Percentiles rank a stretch among this genome's conserved stretches.
Evolutionary conservation across 2,329 filamentous ascomycete genomes (phyloP).

Genomic region (Neobulgaria alba): DNA sequence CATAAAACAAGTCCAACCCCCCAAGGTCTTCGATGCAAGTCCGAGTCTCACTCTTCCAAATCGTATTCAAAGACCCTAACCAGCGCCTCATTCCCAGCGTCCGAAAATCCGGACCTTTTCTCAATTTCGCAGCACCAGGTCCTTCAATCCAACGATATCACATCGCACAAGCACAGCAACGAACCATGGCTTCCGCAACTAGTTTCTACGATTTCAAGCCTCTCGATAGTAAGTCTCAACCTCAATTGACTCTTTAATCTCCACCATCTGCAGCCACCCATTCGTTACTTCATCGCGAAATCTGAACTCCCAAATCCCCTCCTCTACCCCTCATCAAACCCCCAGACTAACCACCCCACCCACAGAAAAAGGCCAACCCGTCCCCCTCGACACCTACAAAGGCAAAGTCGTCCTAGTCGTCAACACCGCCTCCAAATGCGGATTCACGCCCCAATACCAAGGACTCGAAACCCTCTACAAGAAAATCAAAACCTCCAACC

Average conservation of each 20-base stretch:
- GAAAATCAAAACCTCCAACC: constrained; percentile 42
- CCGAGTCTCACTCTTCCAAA: constrained; percentile 5
- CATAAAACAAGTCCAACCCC: not conserved
- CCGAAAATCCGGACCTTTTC: constrained; percentile 3
- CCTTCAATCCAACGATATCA: not conserved
- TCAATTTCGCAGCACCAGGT: constrained; percentile 2
- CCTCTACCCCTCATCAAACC: not conserved
- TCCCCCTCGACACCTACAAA: constrained; percentile 62
- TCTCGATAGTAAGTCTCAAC: constrained; percentile 57
- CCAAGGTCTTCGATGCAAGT: constrained; percentile 5
- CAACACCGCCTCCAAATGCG: constrained; percentile 98
- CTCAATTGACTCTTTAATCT: not conserved
- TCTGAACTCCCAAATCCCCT: no score
- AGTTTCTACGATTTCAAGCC: constrained; percentile 79
- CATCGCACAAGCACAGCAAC: not conserved
- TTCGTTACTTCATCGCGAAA: no score
- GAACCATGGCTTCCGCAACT: constrained; percentile 56
- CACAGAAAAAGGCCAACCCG: constrained; percentile 64
- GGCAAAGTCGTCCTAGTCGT: constrained; percentile 93
- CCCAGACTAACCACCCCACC: not conserved
- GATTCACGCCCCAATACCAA: constrained; percentile 92
- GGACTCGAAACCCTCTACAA: constrained; percentile 90
- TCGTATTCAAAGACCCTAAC: constrained; percentile 9
- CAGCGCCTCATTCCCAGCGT: constrained; percentile 3
- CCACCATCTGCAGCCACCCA: not conserved